Conservation (phyloP, 345 rosid genomes). For the Acer yangbiense region DNA sequence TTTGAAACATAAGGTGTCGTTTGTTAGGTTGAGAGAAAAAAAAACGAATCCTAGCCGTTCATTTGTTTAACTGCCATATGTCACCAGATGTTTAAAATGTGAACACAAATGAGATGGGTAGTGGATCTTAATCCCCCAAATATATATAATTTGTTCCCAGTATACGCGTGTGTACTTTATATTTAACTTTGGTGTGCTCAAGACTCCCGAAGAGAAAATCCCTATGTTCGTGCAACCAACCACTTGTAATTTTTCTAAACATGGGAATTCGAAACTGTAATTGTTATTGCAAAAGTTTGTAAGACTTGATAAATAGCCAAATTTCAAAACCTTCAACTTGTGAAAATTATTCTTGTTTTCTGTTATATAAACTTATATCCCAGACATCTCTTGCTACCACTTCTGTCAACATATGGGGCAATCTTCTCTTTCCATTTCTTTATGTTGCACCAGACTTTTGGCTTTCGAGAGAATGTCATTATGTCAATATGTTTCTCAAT, state of each 20-base stretch:
- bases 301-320: not conserved
- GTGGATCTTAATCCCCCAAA: not conserved
- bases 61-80: no score
- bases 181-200: not conserved
- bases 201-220: not conserved
- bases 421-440: not conserved
- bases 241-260: no score
- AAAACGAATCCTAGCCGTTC: no score
- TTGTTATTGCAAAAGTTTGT: not conserved
- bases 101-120: no score
- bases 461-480: no score
- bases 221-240: not conserved
- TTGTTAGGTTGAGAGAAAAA: no score
- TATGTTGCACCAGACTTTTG: conserved; percentile 1
- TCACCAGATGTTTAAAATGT: no score
- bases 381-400: not conserved
- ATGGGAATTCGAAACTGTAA: no score
- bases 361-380: not conserved
- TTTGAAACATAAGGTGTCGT: no score
- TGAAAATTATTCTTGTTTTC: not conserved
- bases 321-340: not conserved
- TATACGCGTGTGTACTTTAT: not conserved
- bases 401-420: not conserved
- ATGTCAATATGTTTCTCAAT: conserved; percentile 9
- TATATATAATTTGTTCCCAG: no score